These are phyloP conservation scores for Hypericum perforatum DNA, from an alignment of 345 rosid genomes.

Conservation along the genomic window DNA sequence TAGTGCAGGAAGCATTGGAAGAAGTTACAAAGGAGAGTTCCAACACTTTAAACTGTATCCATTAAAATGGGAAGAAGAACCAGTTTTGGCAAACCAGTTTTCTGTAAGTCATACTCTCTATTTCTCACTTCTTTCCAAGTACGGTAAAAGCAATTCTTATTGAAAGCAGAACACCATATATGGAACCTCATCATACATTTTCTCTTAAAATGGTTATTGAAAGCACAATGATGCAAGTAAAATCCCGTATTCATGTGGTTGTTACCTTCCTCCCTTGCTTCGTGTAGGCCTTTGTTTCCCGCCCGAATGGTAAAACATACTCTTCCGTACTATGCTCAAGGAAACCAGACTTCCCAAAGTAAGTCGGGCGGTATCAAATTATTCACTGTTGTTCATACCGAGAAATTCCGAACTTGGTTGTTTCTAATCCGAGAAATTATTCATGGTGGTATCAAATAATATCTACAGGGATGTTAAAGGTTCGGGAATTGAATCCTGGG, in stretches of 20 bases:
- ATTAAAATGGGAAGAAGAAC: constrained; percentile 33
- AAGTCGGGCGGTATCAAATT: neutral
- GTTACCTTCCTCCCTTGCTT: neutral
- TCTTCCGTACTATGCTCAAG: constrained; percentile 6
- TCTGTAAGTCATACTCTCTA: constrained; percentile 37
- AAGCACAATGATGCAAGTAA: no score
- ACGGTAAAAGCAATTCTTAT: neutral
- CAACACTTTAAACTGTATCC: constrained; percentile 47
- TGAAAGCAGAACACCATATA: neutral
- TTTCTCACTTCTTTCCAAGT: neutral
- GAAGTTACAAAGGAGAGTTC: constrained; percentile 61
- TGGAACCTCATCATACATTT: no score
- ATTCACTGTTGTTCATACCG: no score
- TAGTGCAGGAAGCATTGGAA: constrained; percentile 70
- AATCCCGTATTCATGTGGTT: no score
- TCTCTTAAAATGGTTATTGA: no score
- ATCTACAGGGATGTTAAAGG: neutral
- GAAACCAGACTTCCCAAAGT: constrained; percentile 4
- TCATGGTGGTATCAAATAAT: neutral
- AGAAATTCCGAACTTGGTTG: no score
- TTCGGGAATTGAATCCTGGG: constrained; percentile 6
- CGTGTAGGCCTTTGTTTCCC: constrained; percentile 4
- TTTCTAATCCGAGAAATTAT: no score
- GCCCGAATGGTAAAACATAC: neutral
- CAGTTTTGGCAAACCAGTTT: constrained; percentile 56